These are phyloP conservation scores for Mycena vulgaris DNA, from an alignment of 768 basidiomycete species.

Conservation along the genomic window DNA sequence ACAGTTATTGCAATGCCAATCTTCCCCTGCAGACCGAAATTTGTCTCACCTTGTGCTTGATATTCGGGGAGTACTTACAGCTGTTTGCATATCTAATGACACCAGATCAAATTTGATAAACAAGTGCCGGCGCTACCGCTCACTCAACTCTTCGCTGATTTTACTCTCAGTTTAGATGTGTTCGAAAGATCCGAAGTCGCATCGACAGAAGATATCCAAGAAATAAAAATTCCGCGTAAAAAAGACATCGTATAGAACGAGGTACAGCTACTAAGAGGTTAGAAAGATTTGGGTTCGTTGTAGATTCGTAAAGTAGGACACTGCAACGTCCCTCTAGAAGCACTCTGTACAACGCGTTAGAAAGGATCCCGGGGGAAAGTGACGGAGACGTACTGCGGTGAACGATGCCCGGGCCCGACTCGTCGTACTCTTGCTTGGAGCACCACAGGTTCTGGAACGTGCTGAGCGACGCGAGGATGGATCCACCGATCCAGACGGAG, in stretches of 20 bases:
- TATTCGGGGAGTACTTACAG: no score
- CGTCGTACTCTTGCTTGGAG: slow-evolving; percentile 22
- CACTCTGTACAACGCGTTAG: neutral
- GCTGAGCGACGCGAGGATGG: slow-evolving; percentile 5
- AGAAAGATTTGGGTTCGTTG: neutral
- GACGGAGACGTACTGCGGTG: slow-evolving; percentile 49
- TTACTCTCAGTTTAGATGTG: no score
- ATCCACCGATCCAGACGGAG: slow-evolving; percentile 54
- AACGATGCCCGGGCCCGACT: no score
- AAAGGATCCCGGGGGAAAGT: slow-evolving; percentile 58
- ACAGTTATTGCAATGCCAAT: no score
- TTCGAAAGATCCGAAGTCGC: no score
- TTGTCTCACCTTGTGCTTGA: no score
- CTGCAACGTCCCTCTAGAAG: neutral
- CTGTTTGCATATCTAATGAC: no score
- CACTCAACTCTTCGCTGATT: no score
- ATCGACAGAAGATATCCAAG: no score
- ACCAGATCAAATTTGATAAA: no score
- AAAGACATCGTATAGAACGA: neutral
- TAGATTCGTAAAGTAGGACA: neutral
- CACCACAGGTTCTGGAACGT: slow-evolving; percentile 15
- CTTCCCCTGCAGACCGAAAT: no score
- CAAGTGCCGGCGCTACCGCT: no score
- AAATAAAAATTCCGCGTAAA: neutral
- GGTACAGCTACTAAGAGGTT: neutral